A percentile compares a stretch with the other conserved stretches of the same genome.
phyloP scores from a whole-genome alignment of 2,329 filamentous ascomycete genomes.

The Aspergillus intermedius region DNA sequence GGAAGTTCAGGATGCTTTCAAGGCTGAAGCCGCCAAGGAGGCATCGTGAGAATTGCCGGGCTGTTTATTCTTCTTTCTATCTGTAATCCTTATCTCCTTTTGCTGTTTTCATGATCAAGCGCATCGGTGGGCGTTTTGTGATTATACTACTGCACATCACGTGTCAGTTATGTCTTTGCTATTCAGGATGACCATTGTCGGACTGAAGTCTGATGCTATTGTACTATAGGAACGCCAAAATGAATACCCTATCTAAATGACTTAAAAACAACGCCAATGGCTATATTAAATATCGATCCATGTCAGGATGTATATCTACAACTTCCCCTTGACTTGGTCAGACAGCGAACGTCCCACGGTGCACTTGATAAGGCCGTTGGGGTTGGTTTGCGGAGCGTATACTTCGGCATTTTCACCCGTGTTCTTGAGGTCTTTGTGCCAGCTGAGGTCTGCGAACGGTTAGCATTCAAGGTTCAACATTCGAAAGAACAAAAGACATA shows the following conservation, averaged over 20 bases:
- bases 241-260: constrained; percentile 12
- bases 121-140: constrained; percentile 34
- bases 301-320: constrained; percentile 15
- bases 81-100: constrained; percentile 7
- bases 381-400: constrained; percentile 84
- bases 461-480: not conserved
- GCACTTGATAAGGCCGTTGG: constrained; percentile 93
- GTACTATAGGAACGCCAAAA: constrained; percentile 4
- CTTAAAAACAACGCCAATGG: not conserved
- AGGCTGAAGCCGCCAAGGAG: constrained; percentile 27
- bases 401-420: constrained; percentile 93
- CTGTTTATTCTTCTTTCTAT: constrained; percentile 6
- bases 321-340: constrained; percentile 21
- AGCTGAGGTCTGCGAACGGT: constrained; percentile 66
- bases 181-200: not conserved
- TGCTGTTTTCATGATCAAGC: constrained; percentile 26
- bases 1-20: constrained; percentile 33
- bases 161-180: not conserved
- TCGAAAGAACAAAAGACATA: constrained; percentile 32
- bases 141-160: constrained; percentile 3
- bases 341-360: constrained; percentile 53
- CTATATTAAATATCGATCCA: not conserved
- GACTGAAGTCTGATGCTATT: constrained; percentile 2
- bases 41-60: constrained; percentile 9
- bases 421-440: constrained; percentile 94